Base-by-base conservation (phyloP, 352 stramenopile species). In the Globisporangium viniferum region DNA sequence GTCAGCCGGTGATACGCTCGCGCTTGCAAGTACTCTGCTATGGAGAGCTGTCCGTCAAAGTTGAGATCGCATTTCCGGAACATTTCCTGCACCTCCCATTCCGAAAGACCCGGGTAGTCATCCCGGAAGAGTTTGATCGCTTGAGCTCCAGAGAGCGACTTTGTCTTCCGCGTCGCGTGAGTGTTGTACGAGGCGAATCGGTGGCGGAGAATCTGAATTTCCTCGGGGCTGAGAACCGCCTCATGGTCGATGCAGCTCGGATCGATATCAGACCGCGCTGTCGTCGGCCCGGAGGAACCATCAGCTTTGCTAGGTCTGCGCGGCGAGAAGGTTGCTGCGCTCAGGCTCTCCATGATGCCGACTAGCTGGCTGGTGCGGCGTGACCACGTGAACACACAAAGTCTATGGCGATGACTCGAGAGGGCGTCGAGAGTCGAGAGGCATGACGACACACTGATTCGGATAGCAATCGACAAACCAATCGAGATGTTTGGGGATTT, bases 61-160 rank as follows among this genome's bases (percentile, higher is more conserved):
- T 91, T 80, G 53, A 89, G 66, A 57, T 91, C 83, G 59, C 80
- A 90, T 62, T 83, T 81, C 31, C 72, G 72, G 58, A 91, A 86
- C 49, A 90, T 69, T 15, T 80, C 73, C 57, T 85, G 76, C 12
- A 86, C 75, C 56, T 91, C 81, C 74, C 77, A 86, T 46, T 90
- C 78, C 7, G 83, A 91, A 0, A 91, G 67, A 22, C 74, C 72
- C 9, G 81, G 81, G 53, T 88, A 89, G 33, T 91, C 81, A 48
- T 90, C 81, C 54, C 78, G 74, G 44, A 90, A 90, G 20, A 91
- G 75, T 64, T 81, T 78, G n/a, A 76, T 79, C 1, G 83, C 83
- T 22, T 85, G 71, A n/a, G 68, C 61, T 20, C 76, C 60, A 8
- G 79, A 65, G 9, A 91, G 60, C 44, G 73, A 71, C 58, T 66